Base-by-base conservation (phyloP, 257 asterid species). In the Ophiorrhiza pumila region DNA sequence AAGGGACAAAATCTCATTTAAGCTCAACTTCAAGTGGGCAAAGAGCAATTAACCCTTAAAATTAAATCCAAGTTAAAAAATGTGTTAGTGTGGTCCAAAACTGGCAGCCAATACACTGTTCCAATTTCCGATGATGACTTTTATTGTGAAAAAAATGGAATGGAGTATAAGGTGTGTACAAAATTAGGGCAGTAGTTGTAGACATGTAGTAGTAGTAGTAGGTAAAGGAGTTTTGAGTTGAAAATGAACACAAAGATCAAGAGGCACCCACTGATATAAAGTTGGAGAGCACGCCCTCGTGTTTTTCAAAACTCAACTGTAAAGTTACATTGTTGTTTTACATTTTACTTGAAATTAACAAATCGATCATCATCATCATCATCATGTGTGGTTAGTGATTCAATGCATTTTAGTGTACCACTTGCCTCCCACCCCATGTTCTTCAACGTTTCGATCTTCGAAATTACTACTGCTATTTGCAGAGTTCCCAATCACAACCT, bases 281-380 rank as follows among this genome's bases (percentile, higher is more conserved):
- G 72, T 84, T 85, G 87, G 76, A 73, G 83, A 79, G 47, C 83
- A 74, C 86, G 91, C 79, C 81, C 92, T 87, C 81, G 89, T 88
- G 91, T 82, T 86, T 73, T 75, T 59, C 61, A 75, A 84, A 75
- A 69, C 71, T 42, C n/a, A 71, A 72, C 85, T 77, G 77, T 85
- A 71, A 83, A 81, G 85, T 71, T 74, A 47, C 56, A 61, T 35
- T 61, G 68, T 22, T 32, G 31, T 64, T 64, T 64, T 22, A 11
- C n/a, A 39, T 22, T 10, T 47, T 23, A 43, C 25, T 5, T 25
- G 13, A 11, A 17, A 22, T 25, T 27, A 46, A 46, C 0, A 0
- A 41, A 39, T 2, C 15, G 5, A 34, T 63, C 37, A 17, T 65
- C 42, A 37, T 31, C 45, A 56, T 37, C n/a, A 56, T 66, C 55